phyloP scores from a whole-genome alignment of 2,329 filamentous ascomycete species.

The Botrytis galanthina region DNA sequence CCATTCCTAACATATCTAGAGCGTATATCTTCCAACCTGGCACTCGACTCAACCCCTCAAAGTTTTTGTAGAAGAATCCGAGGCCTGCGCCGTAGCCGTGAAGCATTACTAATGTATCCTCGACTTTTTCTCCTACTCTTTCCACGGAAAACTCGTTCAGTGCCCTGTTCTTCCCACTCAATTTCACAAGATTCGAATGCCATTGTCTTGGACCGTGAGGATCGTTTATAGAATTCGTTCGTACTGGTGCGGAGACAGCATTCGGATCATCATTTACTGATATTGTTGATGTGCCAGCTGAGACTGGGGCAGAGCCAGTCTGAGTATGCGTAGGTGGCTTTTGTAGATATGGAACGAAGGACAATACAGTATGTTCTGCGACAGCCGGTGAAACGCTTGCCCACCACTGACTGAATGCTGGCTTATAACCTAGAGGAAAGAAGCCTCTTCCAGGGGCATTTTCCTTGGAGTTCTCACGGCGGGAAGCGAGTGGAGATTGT shows the following conservation, averaged over 20 bases:
- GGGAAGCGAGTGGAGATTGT: slow-evolving; percentile 49
- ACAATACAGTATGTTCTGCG: slow-evolving; percentile 86
- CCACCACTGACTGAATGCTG: slow-evolving; percentile 95
- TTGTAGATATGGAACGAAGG: slow-evolving; percentile 76
- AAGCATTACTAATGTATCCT: slow-evolving; percentile 90
- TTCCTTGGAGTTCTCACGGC: slow-evolving; percentile 43
- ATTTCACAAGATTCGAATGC: slow-evolving; percentile 78
- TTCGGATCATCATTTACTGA: slow-evolving; percentile 40
- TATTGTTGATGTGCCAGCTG: slow-evolving; percentile 42
- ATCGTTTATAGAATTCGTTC: slow-evolving; percentile 58
- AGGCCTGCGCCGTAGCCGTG: slow-evolving; percentile 96
- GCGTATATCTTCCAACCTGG: slow-evolving; percentile 87
- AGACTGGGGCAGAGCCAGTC: slow-evolving; percentile 53
- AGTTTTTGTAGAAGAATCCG: slow-evolving; percentile 98
- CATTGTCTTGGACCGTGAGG: slow-evolving; percentile 83
- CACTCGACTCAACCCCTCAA: slow-evolving; percentile 77
- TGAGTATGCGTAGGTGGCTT: slow-evolving; percentile 58
- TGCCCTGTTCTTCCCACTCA: slow-evolving; percentile 81
- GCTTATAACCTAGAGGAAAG: slow-evolving; percentile 89
- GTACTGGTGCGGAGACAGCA: slow-evolving; percentile 41
- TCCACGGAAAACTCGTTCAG: slow-evolving; percentile 94
- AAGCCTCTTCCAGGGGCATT: slow-evolving; percentile 42
- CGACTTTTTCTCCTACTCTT: slow-evolving; percentile 71
- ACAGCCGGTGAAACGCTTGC: slow-evolving; percentile 74
- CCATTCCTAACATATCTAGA: slow-evolving; percentile 94